Evolutionary conservation across 208 protist species (phyloP).

Genomic region (Wallacemonas sp.): DNA sequence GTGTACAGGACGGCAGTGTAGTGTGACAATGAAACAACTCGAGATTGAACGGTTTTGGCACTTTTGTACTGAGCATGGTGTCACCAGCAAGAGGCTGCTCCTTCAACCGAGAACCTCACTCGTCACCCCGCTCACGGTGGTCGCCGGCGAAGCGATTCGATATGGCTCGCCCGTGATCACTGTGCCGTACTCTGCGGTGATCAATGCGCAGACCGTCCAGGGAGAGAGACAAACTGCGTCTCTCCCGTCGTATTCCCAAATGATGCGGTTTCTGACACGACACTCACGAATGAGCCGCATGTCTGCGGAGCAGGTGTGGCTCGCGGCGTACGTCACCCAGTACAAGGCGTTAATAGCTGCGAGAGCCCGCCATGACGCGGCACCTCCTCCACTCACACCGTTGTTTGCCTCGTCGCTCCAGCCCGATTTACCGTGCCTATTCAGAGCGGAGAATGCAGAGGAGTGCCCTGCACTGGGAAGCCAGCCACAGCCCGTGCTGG

Average conservation of each 20-base stretch:
- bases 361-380: slow-evolving; percentile 21
- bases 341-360: background rate
- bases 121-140: slow-evolving; percentile 33
- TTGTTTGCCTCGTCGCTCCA: slow-evolving; percentile 32
- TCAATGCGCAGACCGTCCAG: slow-evolving; percentile 72
- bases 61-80: slow-evolving; percentile 54
- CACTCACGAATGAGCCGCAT: slow-evolving; percentile 45
- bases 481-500: slow-evolving; percentile 8
- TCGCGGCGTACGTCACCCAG: slow-evolving; percentile 19
- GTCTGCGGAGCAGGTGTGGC: slow-evolving; percentile 20
- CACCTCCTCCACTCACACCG: slow-evolving; percentile 49
- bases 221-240: slow-evolving; percentile 48
- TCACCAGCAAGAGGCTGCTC: slow-evolving; percentile 61
- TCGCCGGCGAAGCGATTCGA: slow-evolving; percentile 39
- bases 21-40: slow-evolving; percentile 6
- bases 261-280: slow-evolving; percentile 53
- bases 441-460: slow-evolving; percentile 20
- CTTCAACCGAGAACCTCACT: slow-evolving; percentile 21
- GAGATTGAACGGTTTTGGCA: slow-evolving; percentile 59
- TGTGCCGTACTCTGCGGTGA: slow-evolving; percentile 66
- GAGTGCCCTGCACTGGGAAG: slow-evolving; percentile 29
- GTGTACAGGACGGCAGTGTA: too few relatives aligned
- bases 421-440: slow-evolving; percentile 35
- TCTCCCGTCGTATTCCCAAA: slow-evolving; percentile 47
- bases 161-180: slow-evolving; percentile 57